These are phyloP conservation scores for Umbelopsis sp. DNA, from an alignment of 371 early-diverging fungal species.

Conservation along the genomic window DNA sequence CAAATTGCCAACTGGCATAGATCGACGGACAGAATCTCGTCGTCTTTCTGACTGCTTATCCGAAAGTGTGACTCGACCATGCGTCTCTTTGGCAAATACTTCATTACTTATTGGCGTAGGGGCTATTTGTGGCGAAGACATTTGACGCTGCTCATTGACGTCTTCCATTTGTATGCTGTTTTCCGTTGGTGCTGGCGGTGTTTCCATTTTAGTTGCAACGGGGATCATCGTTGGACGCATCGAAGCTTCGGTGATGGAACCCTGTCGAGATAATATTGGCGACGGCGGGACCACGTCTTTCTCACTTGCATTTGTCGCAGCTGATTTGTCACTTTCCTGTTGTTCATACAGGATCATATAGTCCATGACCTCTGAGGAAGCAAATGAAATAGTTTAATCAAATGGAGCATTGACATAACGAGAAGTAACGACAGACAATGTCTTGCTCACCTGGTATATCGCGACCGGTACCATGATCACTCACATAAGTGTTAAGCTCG, in stretches of 20 bases:
- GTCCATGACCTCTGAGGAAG: neutral
- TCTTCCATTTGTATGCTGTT: neutral
- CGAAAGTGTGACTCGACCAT: no score
- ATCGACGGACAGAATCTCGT: no score
- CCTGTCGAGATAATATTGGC: neutral
- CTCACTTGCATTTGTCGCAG: neutral
- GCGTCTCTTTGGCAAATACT: no score
- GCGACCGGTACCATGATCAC: slow-evolving; percentile 1
- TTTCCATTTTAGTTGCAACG: neutral
- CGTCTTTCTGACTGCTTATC: no score
- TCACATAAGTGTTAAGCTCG: neutral
- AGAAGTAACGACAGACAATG: no score
- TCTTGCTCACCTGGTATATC: neutral
- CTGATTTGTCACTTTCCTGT: neutral
- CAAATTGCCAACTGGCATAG: no score
- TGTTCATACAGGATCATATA: slow-evolving; percentile 10
- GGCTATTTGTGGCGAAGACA: no score
- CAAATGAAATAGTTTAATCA: neutral
- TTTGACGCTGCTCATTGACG: neutral
- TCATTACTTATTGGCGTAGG: no score
- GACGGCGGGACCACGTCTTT: neutral
- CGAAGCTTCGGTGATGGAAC: neutral
- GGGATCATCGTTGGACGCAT: neutral
- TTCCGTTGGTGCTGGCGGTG: neutral
- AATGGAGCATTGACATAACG: no score